Base-by-base conservation (phyloP, 805 yeast genomes). In the Candida michaelii region DNA sequence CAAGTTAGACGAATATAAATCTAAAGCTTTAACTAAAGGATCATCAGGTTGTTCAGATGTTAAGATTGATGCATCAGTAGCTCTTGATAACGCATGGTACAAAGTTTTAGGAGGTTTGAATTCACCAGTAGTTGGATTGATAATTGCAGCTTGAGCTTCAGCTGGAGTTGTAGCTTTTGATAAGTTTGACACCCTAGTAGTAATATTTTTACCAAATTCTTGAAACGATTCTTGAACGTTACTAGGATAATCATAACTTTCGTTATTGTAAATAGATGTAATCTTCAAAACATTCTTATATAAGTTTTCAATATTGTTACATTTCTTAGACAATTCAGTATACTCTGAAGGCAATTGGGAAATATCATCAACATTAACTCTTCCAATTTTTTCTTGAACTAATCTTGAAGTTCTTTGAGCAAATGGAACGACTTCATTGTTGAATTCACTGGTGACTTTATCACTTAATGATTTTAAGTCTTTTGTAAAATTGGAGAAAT, bases 221-320 rank as follows among this genome's bases (percentile, higher is more conserved):
- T 75, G 73, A 49, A 87, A 77, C n/a, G 89, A 80, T 58, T 88
- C 96, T 54, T 77, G 77, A 50, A 82, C 69, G 54, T 83, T 82
- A 42, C 80, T 77, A 8, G 96, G 96, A 61, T 87, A 87, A 64
- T 87, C 96, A 63, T 87, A 88, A 38, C 85, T 76, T 63, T 86
- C 95, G 51, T 69, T 76, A 55, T 83, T 90, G 64, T 83, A 87
- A 44, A 72, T 74, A 33, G 76, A 56, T 12, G 71, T 67, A 40
- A 69, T 63, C 48, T 66, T 69, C 52, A 69, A 63, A 16, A 68
- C 66, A 46, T 71, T 70, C 52, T 64, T 62, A 56, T 70, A 71
- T 44, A 70, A 55, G 30, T 55, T 61, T 43, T 69, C 75, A 44
- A 68, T 63, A 44, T 63, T 63, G 55, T 69, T 68, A 48, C 74